Evolutionary conservation across 2,329 filamentous ascomycete species (phyloP), one percentile per base, ranked within the genome.

Genomic region (Periconia sp.): DNA sequence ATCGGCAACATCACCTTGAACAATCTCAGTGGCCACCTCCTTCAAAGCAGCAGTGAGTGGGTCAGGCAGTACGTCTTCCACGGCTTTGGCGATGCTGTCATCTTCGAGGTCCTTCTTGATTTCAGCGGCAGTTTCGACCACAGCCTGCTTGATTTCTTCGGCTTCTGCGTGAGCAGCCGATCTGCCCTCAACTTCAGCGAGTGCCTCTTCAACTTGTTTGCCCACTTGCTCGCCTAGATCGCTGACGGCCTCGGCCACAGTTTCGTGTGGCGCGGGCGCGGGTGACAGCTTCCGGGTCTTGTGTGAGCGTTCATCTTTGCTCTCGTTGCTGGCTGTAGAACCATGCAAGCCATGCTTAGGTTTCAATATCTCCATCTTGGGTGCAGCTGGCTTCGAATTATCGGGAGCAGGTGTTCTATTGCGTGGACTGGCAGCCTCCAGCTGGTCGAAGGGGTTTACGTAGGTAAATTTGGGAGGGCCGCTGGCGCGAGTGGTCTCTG

Each of bases 391-490:
- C 30, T 53, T 56, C 5, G 58, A 40, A 23, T 44, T 44, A 8
- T 61, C 61, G 25, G 58, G 53, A 7, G 49, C 54, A 4, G 66
- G 65, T 4, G 66, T 68, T 28, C 64, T 60, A 50, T 82, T 83
- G 38, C 81, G 79, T 25, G 84, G 83, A 48, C 84, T 87, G 3
- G 83, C 83, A 30, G 84, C 83, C 43, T 83, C 80, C 48, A 89
- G 73, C 59, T 86, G 79, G 44, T 88, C 85, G 57, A 89, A 89
- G 1, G 86, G 86, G 57, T 89, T 89, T 57, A 84, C 78, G 68
- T 88, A 88, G 19, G 79, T 87, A 66, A 88, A 88, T 40, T 85
- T 75, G 39, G 78, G 61, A 6, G 69, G 59, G 26, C 65, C 52
- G 21, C 13, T 24, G 13, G 37, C 18, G 6, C 30, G 36, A n/a